phyloP scores from a whole-genome alignment of 2,329 filamentous ascomycete genomes.

The Rhynchosporium agropyri region DNA sequence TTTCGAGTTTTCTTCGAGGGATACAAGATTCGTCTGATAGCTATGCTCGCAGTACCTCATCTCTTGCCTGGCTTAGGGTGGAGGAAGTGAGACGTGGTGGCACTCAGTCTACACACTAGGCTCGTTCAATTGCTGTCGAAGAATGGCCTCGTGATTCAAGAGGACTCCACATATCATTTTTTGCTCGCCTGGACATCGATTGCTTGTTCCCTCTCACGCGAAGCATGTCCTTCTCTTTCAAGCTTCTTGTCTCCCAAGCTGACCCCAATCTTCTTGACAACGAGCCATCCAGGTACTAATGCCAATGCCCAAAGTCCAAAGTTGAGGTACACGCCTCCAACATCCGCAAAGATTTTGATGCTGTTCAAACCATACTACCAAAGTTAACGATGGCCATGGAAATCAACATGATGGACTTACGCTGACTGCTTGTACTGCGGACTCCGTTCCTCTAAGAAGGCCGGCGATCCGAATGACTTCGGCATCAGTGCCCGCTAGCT shows the following conservation, averaged over 20 bases:
- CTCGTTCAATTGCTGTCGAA: conserved; percentile 9
- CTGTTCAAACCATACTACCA: conserved; percentile 64
- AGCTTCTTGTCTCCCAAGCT: conserved; percentile 36
- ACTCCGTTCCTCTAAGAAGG: conserved; percentile 70
- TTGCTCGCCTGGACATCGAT: neutral
- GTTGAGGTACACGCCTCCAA: conserved; percentile 71
- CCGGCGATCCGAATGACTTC: conserved; percentile 71
- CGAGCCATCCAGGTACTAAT: conserved; percentile 67
- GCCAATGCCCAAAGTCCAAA: conserved; percentile 69
- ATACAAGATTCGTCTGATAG: neutral
- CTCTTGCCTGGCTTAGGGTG: neutral
- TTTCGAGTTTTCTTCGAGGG: too few species aligned
- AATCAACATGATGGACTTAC: conserved; percentile 39
- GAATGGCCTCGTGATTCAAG: neutral
- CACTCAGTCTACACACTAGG: conserved; percentile 6
- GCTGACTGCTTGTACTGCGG: conserved; percentile 71
- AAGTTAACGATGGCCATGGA: neutral
- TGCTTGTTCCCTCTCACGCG: conserved; percentile 8
- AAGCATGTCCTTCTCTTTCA: conserved; percentile 29
- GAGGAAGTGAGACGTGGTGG: neutral
- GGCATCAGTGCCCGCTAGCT: conserved; percentile 61
- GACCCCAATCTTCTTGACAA: conserved; percentile 48
- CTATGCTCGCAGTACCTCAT: neutral
- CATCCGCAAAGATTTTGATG: conserved; percentile 61
- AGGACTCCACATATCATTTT: neutral